Base-by-base conservation (phyloP, 495 filamentous ascomycete species). In the Amphirosellinia nigrospora region DNA sequence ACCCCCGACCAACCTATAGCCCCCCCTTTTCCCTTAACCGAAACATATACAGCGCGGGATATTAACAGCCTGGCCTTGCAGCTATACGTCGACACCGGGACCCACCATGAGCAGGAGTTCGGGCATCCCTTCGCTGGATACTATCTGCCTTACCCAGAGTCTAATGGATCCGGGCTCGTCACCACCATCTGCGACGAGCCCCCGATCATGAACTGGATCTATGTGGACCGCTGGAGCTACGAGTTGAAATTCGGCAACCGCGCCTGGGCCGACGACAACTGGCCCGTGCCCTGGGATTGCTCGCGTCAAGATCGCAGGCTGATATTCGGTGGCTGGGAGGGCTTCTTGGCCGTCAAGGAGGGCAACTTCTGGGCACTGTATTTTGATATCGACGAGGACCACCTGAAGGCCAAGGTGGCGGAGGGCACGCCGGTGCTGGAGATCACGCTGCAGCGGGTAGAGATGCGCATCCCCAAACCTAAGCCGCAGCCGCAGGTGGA, bases 141-240 rank as follows among this genome's bases (percentile, higher is more conserved):
- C 65, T 87, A 80, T 73, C 80, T 86, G 32, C 78, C 82, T 1
- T 85, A 85, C 71, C 85, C 85, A 10, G 80, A 84, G 13, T 70
- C 79, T 13, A 77, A 78, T 19, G 50, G 71, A 32, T 81, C 79
- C 13, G 85, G 83, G 1, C 80, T 86, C 15, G 85, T 86, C n/a
- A 83, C 83, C 0, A 82, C 81, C 11, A 83, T 85, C 56, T 53
- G 36, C 45, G 83, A 85, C 62, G 82, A 84, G 11, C 82, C 84
- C 0, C 84, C 85, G 0, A 74, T 83, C 63, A 81, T 87, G 66
- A 87, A 87, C 69, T 87, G 85, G 85, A 81, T 87, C 41, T 87
- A 86, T 68, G 78, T 86, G 32, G 83, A 86, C 71, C 69, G 79
- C 64, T 78, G 80, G 63, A 85, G 83, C 3, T 81, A 83, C 64